These are phyloP conservation scores for Coemansia guatemalensis DNA, from an alignment of 192 early-diverging fungal genomes.

Conservation along the genomic window DNA sequence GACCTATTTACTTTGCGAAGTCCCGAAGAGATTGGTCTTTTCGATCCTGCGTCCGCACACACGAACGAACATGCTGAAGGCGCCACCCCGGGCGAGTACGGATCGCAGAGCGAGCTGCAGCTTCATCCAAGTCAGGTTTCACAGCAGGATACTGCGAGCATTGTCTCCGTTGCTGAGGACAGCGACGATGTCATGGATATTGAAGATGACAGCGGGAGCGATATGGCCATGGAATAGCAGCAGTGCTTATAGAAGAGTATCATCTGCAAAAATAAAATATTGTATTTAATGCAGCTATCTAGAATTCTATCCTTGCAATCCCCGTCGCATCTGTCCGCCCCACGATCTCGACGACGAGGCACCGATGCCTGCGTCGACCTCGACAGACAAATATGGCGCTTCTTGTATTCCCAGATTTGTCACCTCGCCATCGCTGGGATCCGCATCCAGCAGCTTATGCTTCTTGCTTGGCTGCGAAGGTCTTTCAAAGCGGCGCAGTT, in stretches of 20 bases:
- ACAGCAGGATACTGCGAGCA: not conserved
- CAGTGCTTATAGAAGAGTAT: not conserved
- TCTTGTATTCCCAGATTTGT: constrained; percentile 38
- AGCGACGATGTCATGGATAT: constrained; percentile 56
- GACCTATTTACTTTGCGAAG: constrained; percentile 14
- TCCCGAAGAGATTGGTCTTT: constrained; percentile 13
- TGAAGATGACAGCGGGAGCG: constrained; percentile 39
- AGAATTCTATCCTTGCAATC: constrained; percentile 18
- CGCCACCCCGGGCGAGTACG: not conserved
- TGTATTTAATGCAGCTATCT: not conserved
- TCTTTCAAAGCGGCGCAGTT: not conserved
- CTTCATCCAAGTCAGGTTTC: constrained; percentile 2
- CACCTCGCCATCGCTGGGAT: not conserved
- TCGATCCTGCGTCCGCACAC: not conserved
- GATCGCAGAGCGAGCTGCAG: not conserved
- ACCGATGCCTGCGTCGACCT: constrained; percentile 42
- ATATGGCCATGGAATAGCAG: constrained; percentile 46
- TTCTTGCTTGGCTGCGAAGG: constrained; percentile 14
- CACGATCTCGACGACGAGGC: constrained; percentile 26
- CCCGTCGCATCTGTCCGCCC: constrained; percentile 30
- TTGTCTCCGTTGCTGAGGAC: constrained; percentile 14
- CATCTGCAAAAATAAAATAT: not conserved
- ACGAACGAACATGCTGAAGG: not conserved
- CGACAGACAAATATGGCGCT: constrained; percentile 47
- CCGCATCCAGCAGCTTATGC: constrained; percentile 20